A percentile compares a stretch with the other conserved stretches of the same genome.
These are phyloP conservation scores for Aureobasidium pullulans DNA, from an alignment of 2,329 filamentous ascomycete genomes.

Conservation along the genomic window DNA sequence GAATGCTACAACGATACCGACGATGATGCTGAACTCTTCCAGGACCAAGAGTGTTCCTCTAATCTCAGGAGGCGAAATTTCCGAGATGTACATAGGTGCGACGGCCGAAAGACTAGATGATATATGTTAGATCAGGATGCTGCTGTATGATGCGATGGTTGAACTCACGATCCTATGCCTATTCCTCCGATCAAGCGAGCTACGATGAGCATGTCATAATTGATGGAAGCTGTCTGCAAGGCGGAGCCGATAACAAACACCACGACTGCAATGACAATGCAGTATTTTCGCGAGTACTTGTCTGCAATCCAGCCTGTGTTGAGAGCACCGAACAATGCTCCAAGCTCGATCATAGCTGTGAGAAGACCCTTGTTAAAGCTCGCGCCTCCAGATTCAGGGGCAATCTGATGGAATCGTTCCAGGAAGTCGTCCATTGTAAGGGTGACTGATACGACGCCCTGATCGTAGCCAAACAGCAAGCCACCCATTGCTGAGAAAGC, in stretches of 20 bases:
- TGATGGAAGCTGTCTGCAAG: conserved; percentile 44
- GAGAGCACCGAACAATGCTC: conserved; percentile 40
- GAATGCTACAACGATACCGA: conserved; percentile 44
- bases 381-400: conserved; percentile 33
- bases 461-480: neutral
- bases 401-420: conserved; percentile 31
- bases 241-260: conserved; percentile 47
- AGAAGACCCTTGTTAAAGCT: conserved; percentile 40
- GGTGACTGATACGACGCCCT: conserved; percentile 32
- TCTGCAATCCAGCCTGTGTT: conserved; percentile 46
- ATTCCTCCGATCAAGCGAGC: conserved; percentile 45
- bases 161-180: conserved; percentile 42
- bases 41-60: conserved; percentile 40
- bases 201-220: conserved; percentile 45
- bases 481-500: conserved; percentile 34
- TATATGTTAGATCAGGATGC: neutral
- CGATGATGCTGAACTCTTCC: conserved; percentile 37
- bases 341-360: conserved; percentile 50
- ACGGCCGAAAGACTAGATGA: conserved; percentile 33
- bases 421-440: conserved; percentile 48
- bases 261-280: conserved; percentile 44
- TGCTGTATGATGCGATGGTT: neutral
- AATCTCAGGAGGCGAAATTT: conserved; percentile 31
- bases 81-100: conserved; percentile 40
- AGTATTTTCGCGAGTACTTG: conserved; percentile 45